Base-by-base conservation (phyloP, 1,284 basidiomycete species). In the Schizophyllum amplum region DNA sequence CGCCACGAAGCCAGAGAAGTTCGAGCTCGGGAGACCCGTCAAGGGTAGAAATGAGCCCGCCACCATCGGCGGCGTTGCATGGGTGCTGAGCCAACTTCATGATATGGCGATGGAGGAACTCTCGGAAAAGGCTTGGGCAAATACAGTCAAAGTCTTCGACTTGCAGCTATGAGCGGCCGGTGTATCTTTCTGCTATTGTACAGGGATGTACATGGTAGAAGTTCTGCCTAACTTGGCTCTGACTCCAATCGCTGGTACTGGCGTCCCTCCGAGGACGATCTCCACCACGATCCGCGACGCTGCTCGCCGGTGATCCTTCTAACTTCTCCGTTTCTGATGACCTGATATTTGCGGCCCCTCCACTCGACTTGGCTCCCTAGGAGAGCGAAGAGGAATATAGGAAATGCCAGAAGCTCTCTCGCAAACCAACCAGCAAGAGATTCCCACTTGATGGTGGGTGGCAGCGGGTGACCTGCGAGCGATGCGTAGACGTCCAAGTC, bases 31-130 rank as follows among this genome's bases (percentile, higher is more conserved):
- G 1, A 78, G 79, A 62, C 75, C 84, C 1, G 85, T 94, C 51
- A 94, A 95, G 69, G 88, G 90, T 0, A 75, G 93, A 20, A 92
- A 91, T 65, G 94, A 95, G 66, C 91, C 93, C 1, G 79, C 75
- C 20, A 76, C 84, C 2, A 81, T 91, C 46, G 88, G 86, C 2
- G 79, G 80, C 13, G 83, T 95, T 13, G 92, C 90, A 7, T 91
- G 87, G 79, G 83, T 92, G 3, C 74, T 94, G 7, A 79, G 87
- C 53, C 70, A 73, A 57, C 66, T 92, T 42, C 78, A 79, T 21
- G 73, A 82, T 47, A 66, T 82, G 4, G 61, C 79, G 0, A 72
- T 90, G 25, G 81, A 87, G 59, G 74, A 81, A 54, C 72, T 94
- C 0, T 77, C 80, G 0, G 76, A 83, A 60, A 75, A 72, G 20